Conservation (phyloP, 106 monocot genomes). For the Allium cepa region DNA sequence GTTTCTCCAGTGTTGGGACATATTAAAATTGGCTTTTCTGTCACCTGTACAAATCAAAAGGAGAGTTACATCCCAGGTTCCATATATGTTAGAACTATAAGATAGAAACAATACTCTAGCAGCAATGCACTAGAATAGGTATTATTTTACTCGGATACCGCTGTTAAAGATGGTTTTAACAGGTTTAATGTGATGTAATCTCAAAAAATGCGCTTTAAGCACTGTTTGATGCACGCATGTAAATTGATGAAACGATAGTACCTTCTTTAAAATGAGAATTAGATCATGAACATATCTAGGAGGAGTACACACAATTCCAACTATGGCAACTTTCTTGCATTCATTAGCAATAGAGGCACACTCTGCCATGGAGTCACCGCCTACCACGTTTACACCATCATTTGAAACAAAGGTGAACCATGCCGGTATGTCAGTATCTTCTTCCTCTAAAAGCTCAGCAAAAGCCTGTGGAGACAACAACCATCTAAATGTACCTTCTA, state of each 20-base stretch:
- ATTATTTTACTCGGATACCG: too few species aligned
- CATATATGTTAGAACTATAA: not conserved
- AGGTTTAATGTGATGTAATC: too few species aligned
- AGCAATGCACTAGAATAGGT: too few species aligned
- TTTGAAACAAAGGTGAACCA: constrained; percentile 90
- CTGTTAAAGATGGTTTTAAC: too few species aligned
- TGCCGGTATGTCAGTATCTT: constrained; percentile 58
- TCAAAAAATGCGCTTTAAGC: too few species aligned
- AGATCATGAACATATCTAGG: constrained; percentile 76
- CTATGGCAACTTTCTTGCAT: constrained; percentile 52
- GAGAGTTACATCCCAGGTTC: not conserved
- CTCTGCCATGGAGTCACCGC: constrained; percentile 69
- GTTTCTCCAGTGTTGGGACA: constrained; percentile 88
- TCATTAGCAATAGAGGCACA: constrained; percentile 57
- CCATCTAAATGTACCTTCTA: too few species aligned
- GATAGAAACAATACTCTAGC: not conserved
- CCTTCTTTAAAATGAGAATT: constrained; percentile 59
- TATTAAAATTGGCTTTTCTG: constrained; percentile 68
- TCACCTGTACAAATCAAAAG: constrained; percentile 30
- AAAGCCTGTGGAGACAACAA: too few species aligned
- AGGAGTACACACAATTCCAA: constrained; percentile 90
- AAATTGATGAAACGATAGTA: constrained; percentile 4
- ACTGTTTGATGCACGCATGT: not conserved
- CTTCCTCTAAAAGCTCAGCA: constrained; percentile 51
- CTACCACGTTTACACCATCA: constrained; percentile 71